Evolutionary conservation across 345 rosid genomes (phyloP), one percentile per base, ranked within the genome.

Genomic region (Nasturtium officinale): DNA sequence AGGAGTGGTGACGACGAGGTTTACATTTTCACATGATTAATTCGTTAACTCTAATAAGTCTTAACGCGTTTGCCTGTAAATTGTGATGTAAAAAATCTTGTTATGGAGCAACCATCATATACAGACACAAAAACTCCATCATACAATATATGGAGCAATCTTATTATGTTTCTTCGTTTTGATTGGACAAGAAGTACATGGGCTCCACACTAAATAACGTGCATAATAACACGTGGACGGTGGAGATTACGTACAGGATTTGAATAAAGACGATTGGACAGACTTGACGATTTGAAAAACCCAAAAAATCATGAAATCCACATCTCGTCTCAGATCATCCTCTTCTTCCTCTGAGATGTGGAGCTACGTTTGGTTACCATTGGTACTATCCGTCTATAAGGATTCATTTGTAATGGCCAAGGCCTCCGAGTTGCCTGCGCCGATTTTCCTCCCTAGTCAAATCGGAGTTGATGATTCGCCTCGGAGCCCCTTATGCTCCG

Each of bases 1-100:
- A 90, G 98, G 88, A 87, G 66, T 71, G 97, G 96, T 16, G 85
- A 77, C 7, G 96, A 93, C 35, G 96, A 93, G 64, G 97, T 86
- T 60, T 93, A 93, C 82, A 84, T 93, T 76, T 89, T 89, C 69
- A 65, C n/a, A n/a, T n/a, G n/a, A n/a, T n/a, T n/a, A n/a, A n/a
- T n/a, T n/a, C n/a, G n/a, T n/a, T n/a, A n/a, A n/a, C n/a, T n/a
- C n/a, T n/a, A n/a, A n/a, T n/a, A n/a, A n/a, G n/a, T n/a, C n/a
- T n/a, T n/a, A n/a, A n/a, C n/a, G n/a, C n/a, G n/a, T n/a, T 13
- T 40, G 45, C n/a, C 45, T 40, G 45, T 40, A 40, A 40, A 40
- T 40, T 12, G n/a, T 13, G 45, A 13, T 40, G 5, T 40, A 12
- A 13, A 38, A 40, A 12, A 12, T 40, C 45, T 40, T 11, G 13